Conservation (phyloP, 2,329 filamentous ascomycete genomes). For the Stagonosporopsis tanaceti region DNA sequence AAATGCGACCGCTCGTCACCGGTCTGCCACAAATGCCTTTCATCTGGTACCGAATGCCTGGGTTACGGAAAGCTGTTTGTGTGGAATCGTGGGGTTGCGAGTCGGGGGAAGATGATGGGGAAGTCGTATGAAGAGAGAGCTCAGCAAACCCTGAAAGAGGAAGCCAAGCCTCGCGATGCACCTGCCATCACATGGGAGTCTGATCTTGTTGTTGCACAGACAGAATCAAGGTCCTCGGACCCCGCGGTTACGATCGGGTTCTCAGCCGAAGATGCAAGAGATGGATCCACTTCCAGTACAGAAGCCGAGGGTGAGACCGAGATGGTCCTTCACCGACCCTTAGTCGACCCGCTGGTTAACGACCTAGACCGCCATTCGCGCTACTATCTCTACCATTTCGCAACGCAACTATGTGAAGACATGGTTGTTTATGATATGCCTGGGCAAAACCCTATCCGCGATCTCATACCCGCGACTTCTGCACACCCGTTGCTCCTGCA, state of each 20-base stretch:
- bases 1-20: slow-evolving; percentile 69
- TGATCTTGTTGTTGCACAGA: slow-evolving; percentile 17
- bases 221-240: slow-evolving; percentile 3
- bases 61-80: slow-evolving; percentile 69
- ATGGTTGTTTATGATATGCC: slow-evolving; percentile 59
- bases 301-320: slow-evolving; percentile 21
- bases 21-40: slow-evolving; percentile 66
- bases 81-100: slow-evolving; percentile 65
- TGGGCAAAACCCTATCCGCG: slow-evolving; percentile 58
- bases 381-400: slow-evolving; percentile 59
- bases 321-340: slow-evolving; percentile 49
- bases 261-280: not conserved
- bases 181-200: slow-evolving; percentile 31
- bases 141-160: slow-evolving; percentile 24
- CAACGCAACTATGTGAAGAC: slow-evolving; percentile 62
- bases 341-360: slow-evolving; percentile 65
- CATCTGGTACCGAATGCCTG: slow-evolving; percentile 65
- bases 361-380: slow-evolving; percentile 58
- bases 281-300: slow-evolving; percentile 7
- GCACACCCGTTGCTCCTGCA: slow-evolving; percentile 56
- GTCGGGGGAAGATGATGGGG: slow-evolving; percentile 63
- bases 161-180: slow-evolving; percentile 34
- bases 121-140: slow-evolving; percentile 55
- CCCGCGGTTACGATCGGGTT: not conserved
- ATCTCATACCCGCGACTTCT: slow-evolving; percentile 56